Evolutionary conservation across 768 basidiomycete genomes (phyloP), one percentile per base, ranked within the genome.

Genomic region (Sarcodon aspratus): DNA sequence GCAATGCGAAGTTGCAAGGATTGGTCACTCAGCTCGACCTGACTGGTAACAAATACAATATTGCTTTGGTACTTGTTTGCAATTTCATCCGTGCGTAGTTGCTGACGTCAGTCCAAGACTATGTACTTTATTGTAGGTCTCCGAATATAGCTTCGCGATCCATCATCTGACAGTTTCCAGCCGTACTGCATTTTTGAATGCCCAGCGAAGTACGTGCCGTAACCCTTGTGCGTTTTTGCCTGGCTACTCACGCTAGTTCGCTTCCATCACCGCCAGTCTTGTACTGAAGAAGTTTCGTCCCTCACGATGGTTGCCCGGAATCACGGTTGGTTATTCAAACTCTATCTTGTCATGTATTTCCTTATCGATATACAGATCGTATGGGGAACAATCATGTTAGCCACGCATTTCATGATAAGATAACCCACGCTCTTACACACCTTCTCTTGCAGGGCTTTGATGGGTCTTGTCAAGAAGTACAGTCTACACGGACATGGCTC

Each of bases 1-100:
- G 80, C 35, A 85, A 85, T 56, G 83, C 83, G 1, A 78, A 72
- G 51, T 62, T 85, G 1, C 78, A 80, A 55, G 85, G 85, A 2
- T 62, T 89, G 3, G 57, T 61, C 12, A 73, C 63, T 0, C 70
- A 85, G 55, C 67, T 87, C 1, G 17, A 75, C 34, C 68, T 86
- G 37, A 71, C 66, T 0, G 76, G 78, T 8, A 72, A 78, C 56
- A 64, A 74, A 54, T 87, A 81, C 53, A 84, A 84, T 52, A 75
- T 82, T 36, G 80, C 80, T 0, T 59, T 85, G 59, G 82, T 83
- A 43, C 21, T 27, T 17, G 3, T 18, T 12, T 33, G 34, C 45
- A 12, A 2, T 6, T 11, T 33, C 11, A 33, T 27, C 15, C 33
- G 32, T 27, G 38, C 45, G n/a, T 48, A 7, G 31, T 35, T 9